These are phyloP conservation scores for Cercophora sp. DNA, from an alignment of 495 filamentous ascomycete genomes.

Conservation along the genomic window DNA sequence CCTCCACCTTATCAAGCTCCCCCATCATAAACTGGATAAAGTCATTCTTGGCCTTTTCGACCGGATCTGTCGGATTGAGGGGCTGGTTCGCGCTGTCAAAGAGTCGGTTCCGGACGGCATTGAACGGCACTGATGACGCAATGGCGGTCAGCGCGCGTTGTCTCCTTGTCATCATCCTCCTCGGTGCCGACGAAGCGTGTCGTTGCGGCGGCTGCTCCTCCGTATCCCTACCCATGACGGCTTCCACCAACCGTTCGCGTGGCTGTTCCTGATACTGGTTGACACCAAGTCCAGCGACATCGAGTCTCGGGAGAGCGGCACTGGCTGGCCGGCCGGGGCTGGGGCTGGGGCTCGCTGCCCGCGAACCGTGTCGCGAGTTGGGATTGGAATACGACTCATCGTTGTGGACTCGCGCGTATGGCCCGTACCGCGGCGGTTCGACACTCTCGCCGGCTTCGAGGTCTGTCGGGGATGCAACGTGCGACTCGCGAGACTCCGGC, in stretches of 20 bases:
- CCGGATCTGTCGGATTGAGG: slow-evolving; percentile 1
- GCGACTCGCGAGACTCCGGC: background rate
- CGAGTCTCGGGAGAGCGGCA: no score
- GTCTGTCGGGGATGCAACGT: background rate
- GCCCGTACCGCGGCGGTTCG: no score
- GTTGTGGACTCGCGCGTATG: no score
- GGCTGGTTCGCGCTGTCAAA: background rate
- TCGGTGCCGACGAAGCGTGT: background rate
- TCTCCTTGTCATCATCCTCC: background rate
- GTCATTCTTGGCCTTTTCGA: slow-evolving; percentile 2
- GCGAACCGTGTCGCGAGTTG: no score
- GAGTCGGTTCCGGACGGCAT: background rate
- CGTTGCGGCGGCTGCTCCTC: background rate
- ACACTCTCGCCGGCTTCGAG: no score
- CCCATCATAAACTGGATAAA: slow-evolving; percentile 4
- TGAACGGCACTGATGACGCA: background rate
- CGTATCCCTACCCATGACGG: background rate
- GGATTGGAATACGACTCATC: no score
- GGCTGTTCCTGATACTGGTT: no score
- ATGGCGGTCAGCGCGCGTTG: background rate
- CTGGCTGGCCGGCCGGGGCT: no score
- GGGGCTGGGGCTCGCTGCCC: no score
- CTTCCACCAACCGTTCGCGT: no score
- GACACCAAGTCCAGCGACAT: no score
- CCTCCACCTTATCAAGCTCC: slow-evolving; percentile 7